Base-by-base conservation (phyloP, 1,139 yeast genomes). In the Sugiyamaella sp. region DNA sequence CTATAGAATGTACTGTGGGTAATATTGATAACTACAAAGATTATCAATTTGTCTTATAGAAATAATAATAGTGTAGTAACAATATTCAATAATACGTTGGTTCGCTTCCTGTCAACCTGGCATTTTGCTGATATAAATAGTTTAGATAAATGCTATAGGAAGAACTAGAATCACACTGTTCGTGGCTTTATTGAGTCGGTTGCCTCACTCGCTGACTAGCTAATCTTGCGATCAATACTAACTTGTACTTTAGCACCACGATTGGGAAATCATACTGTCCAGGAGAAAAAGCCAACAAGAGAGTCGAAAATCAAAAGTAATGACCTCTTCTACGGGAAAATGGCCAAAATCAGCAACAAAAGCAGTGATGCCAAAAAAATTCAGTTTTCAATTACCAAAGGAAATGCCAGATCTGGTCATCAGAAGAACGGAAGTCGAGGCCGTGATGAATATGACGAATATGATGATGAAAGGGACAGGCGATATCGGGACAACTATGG, bases 31-130 rank as follows among this genome's bases (percentile, higher is more conserved):
- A 39, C 17, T 4, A 29, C 22, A 10, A 16, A 43, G 17, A 43
- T n/a, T 4, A 16, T 17, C 46, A 19, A 14, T 43, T 19, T 43
- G 14, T 43, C 16, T 43, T 43, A 24, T 43, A 27, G 38, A 19
- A 29, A 35, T 43, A 43, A 19, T 29, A 22, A 27, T 43, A 43
- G 19, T 24, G 38, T 43, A 43, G 37, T 29, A 43, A 43, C 38
- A 43, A 35, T 27, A 43, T 10, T 39, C 32, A 22, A 17, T 27
- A 43, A 29, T 17, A 17, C 35, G 4, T 12, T 24, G 33, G 45
- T 41, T 41, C 27, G 14, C 45, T 41, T 41, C 35, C 35, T n/a
- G 35, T 41, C 22, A 16, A 22, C 45, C 35, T 43, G 29, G 20
- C 32, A 12, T 10, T 22, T 20, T 17, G 25, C 9, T 29, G 27